phyloP scores from a whole-genome alignment of 805 yeast species.

The Maudiozyma barnettii region DNA sequence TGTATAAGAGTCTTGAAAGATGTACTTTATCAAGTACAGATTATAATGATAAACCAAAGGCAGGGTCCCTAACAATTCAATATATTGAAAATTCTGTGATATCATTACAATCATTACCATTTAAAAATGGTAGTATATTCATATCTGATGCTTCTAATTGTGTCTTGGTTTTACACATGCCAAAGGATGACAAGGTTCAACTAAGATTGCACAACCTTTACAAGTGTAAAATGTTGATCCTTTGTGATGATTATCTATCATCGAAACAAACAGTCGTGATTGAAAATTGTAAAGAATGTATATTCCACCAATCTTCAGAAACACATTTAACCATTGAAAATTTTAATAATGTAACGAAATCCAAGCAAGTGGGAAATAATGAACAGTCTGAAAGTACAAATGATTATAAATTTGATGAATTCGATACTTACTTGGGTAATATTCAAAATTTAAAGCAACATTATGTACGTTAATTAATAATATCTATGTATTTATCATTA shows the following conservation, averaged over 20 bases:
- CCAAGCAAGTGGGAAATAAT: too few species aligned
- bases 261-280: slow-evolving; percentile 17
- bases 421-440: neutral
- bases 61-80: slow-evolving; percentile 16
- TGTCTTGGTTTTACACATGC: slow-evolving; percentile 8
- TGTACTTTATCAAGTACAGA: slow-evolving; percentile 6
- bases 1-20: slow-evolving; percentile 9
- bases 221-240: slow-evolving; percentile 16
- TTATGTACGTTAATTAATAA: neutral
- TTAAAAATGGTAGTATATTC: slow-evolving; percentile 19
- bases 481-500: too few species aligned
- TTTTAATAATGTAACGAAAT: slow-evolving; percentile 12
- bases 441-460: neutral
- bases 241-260: neutral
- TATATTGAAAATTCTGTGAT: slow-evolving; percentile 10
- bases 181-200: slow-evolving; percentile 14
- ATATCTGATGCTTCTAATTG: slow-evolving; percentile 14
- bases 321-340: slow-evolving; percentile 14
- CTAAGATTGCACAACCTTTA: slow-evolving; percentile 17
- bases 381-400: neutral
- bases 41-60: neutral
- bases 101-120: slow-evolving; percentile 11
- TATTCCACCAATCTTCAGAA: slow-evolving; percentile 13
- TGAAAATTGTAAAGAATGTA: slow-evolving; percentile 18
- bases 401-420: slow-evolving; percentile 5